These are phyloP conservation scores for Musa troglodytarum DNA, from an alignment of 176 grass and related monocot species.

Conservation along the genomic window DNA sequence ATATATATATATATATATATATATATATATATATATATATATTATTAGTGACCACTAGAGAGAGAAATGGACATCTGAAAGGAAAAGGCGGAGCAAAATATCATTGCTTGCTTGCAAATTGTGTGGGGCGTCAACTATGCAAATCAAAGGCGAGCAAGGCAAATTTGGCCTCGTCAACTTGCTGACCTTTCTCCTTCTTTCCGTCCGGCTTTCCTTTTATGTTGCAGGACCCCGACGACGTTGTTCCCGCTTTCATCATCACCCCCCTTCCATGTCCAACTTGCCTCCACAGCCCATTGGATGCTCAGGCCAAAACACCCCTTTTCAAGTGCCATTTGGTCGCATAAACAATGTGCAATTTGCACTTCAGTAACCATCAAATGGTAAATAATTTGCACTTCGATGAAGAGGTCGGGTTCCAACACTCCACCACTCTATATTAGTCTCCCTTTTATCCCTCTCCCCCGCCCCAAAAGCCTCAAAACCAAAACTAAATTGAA, in stretches of 20 bases:
- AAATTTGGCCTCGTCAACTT: neutral
- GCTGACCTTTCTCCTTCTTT: neutral
- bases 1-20: too few relatives aligned
- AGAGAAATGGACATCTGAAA: too few relatives aligned
- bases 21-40: too few relatives aligned
- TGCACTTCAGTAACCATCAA: neutral
- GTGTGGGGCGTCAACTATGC: too few relatives aligned
- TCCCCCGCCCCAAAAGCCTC: neutral
- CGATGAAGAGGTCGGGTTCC: neutral
- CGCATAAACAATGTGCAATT: neutral
- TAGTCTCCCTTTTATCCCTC: neutral
- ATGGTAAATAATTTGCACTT: neutral
- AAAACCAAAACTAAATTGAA: neutral
- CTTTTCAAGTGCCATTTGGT: too few relatives aligned
- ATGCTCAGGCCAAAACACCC: neutral
- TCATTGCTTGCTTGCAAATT: too few relatives aligned
- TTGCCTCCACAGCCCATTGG: neutral
- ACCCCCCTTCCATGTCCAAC: neutral
- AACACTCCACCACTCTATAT: neutral
- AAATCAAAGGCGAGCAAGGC: too few relatives aligned
- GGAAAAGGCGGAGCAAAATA: too few relatives aligned
- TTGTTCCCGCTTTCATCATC: neutral
- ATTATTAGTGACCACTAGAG: too few relatives aligned
- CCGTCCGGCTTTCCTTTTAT: neutral
- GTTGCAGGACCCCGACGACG: neutral